Conservation (phyloP, 1,284 basidiomycete species). For the Ustilago loliicola region DNA sequence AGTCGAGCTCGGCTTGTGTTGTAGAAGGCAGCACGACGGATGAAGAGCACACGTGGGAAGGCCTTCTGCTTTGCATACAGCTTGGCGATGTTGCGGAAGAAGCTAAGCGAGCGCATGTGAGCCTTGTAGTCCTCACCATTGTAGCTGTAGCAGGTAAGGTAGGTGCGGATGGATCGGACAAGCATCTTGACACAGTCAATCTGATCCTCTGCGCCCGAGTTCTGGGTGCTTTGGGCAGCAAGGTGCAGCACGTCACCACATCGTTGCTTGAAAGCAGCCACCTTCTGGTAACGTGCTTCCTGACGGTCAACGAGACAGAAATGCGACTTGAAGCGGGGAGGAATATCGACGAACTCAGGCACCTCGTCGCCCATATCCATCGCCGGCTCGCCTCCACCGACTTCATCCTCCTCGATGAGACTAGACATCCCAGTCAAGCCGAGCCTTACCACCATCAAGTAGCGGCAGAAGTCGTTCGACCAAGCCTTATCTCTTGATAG, state of each 20-base stretch:
- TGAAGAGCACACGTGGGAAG: conserved; percentile 80
- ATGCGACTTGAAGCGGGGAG: conserved; percentile 74
- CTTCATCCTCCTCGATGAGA: conserved; percentile 74
- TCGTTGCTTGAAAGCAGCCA: conserved; percentile 76
- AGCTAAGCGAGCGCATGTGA: conserved; percentile 54
- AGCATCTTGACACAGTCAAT: conserved; percentile 83
- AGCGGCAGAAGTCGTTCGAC: conserved; percentile 95
- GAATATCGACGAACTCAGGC: conserved; percentile 76
- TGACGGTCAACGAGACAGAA: conserved; percentile 80
- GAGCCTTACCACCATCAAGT: conserved; percentile 74
- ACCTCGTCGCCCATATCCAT: conserved; percentile 78
- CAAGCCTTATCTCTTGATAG: conserved; percentile 72
- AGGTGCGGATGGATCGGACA: conserved; percentile 69
- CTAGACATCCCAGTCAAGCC: conserved; percentile 82
- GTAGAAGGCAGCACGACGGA: conserved; percentile 80
- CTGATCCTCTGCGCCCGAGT: conserved; percentile 82
- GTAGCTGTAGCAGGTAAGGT: conserved; percentile 63
- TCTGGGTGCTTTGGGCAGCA: conserved; percentile 76
- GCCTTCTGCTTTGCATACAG: conserved; percentile 80
- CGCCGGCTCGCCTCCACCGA: conserved; percentile 75
- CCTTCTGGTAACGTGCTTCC: conserved; percentile 82
- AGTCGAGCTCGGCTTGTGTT: conserved; percentile 78
- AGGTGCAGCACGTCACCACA: conserved; percentile 80
- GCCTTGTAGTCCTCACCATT: conserved; percentile 69
- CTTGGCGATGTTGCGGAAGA: conserved; percentile 71